Conservation (phyloP, 768 basidiomycete species). For the Panaeolus papilionaceus region DNA sequence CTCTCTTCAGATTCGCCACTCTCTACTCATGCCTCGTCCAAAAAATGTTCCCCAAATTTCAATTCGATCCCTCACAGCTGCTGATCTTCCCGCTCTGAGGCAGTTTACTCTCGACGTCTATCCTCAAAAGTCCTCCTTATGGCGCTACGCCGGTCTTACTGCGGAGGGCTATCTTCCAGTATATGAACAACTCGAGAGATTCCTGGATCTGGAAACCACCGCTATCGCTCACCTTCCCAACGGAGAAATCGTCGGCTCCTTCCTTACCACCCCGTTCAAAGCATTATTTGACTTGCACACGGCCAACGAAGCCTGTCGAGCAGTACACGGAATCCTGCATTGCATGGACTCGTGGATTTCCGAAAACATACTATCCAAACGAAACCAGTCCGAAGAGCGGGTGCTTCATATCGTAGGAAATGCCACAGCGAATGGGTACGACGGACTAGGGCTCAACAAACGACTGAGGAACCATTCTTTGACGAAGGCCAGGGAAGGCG, state of each 20-base stretch:
- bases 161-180: not conserved
- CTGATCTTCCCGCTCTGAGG: not conserved
- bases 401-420: not conserved
- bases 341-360: not conserved
- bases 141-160: not conserved
- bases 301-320: not conserved
- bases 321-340: not conserved
- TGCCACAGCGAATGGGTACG: not conserved
- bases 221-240: not conserved
- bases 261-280: not conserved
- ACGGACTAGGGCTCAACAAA: not conserved
- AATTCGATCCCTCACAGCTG: not conserved
- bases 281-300: not conserved
- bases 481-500: not conserved
- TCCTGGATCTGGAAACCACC: not conserved
- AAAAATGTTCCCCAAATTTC: not conserved
- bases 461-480: not conserved
- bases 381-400: not conserved
- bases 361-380: not conserved
- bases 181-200: not conserved
- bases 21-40: not conserved
- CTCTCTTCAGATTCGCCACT: no score
- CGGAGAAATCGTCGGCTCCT: not conserved
- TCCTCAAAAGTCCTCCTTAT: not conserved
- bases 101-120: not conserved